A percentile compares a stretch with the other conserved stretches of the same genome.
These are phyloP conservation scores for Solioccasus polychromus DNA, from an alignment of 768 basidiomycete species.

Conservation along the genomic window DNA sequence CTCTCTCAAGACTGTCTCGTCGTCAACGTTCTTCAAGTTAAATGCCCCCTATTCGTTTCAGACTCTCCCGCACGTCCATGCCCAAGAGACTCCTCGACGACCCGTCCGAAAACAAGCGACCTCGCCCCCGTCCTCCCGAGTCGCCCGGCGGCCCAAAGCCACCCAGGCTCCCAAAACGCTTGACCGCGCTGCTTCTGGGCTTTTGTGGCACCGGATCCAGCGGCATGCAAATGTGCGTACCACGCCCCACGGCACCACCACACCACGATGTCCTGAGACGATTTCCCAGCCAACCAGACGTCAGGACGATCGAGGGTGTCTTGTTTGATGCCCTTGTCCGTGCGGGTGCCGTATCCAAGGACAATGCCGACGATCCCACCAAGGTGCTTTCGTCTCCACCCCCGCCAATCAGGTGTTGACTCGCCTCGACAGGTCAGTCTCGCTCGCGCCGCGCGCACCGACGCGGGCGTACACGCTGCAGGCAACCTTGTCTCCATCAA, in stretches of 20 bases:
- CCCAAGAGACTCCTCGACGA: no score
- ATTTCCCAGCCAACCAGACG: constrained; percentile 55
- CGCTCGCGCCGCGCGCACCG: constrained; percentile 88
- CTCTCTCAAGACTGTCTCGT: no score
- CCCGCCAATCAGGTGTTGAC: neutral
- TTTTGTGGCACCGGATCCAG: constrained; percentile 91
- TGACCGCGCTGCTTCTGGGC: constrained; percentile 81
- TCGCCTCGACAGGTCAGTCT: constrained; percentile 79
- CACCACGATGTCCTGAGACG: neutral
- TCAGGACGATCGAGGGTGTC: constrained; percentile 84
- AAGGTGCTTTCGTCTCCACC: constrained; percentile 52
- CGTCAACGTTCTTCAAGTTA: no score
- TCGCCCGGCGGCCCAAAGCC: constrained; percentile 37
- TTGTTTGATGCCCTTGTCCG: constrained; percentile 86
- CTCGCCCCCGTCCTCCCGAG: no score
- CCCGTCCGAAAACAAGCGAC: no score
- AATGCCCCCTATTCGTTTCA: no score
- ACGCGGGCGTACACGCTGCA: constrained; percentile 96
- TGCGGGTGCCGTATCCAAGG: constrained; percentile 89
- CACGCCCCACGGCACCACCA: no score
- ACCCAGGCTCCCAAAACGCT: constrained; percentile 74
- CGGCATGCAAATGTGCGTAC: constrained; percentile 93
- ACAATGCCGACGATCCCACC: constrained; percentile 87
- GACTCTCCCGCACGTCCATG: no score
- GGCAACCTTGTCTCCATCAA: constrained; percentile 93